Evolutionary conservation across 192 early-diverging fungal species (phyloP).

Genomic region (Podila clonocystis): DNA sequence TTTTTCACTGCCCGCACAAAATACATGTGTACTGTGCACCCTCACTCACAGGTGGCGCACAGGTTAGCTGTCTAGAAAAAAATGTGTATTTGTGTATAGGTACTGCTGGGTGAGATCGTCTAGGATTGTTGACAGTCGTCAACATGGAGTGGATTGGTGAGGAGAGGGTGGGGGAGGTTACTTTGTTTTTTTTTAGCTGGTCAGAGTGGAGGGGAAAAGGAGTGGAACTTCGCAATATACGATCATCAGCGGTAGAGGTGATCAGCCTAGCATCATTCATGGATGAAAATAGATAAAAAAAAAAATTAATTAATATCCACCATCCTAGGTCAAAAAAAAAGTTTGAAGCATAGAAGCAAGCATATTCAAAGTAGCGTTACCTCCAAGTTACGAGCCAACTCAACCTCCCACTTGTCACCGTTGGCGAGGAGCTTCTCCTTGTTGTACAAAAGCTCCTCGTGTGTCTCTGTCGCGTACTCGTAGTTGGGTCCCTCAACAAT

Average conservation of each 20-base stretch:
- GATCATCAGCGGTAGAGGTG: constrained; percentile 67
- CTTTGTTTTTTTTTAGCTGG: constrained; percentile 8
- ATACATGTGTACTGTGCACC: too few species aligned
- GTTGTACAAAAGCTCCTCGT: constrained; percentile 98
- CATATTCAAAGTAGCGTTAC: not conserved
- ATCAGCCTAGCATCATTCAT: constrained; percentile 32
- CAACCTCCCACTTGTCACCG: constrained; percentile 98
- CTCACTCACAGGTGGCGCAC: not conserved
- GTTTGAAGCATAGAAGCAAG: not conserved
- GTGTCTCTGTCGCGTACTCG: constrained; percentile 96
- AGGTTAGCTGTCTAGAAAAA: not conserved
- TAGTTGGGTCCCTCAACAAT: constrained; percentile 98
- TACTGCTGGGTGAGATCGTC: not conserved
- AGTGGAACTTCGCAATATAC: not conserved
- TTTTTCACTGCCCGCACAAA: too few species aligned
- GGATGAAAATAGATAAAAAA: not conserved
- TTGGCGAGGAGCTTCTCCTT: constrained; percentile 97
- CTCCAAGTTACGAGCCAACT: constrained; percentile 81
- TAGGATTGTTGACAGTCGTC: not conserved
- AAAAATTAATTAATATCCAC: not conserved
- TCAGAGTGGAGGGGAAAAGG: not conserved
- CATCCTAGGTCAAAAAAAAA: not conserved
- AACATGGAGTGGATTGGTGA: not conserved
- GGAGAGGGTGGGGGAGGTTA: not conserved
- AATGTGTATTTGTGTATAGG: not conserved